Evolutionary conservation across 2,329 filamentous ascomycete species (phyloP), one percentile per base, ranked within the genome.

Genomic region (Aspergillus caelatus): DNA sequence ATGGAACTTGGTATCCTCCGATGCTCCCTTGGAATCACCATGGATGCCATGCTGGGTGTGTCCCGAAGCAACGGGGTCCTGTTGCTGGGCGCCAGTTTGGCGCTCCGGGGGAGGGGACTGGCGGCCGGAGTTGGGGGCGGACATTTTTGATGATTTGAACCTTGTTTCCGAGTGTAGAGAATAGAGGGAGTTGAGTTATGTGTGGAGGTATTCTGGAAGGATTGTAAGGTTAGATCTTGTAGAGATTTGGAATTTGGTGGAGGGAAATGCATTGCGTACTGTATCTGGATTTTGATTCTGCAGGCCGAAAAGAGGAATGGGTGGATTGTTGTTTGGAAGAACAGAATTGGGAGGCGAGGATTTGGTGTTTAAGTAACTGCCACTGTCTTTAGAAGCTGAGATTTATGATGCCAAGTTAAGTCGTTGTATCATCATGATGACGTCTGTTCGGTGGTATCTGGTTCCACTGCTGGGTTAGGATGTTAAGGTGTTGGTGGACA

Each of bases 41-140:
- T 85, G 32, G 9, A 55, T 26, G 6, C 32, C 52, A 14, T 55
- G 32, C 11, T 14, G 82, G 55, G 86, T 85, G 70, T 88, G 83
- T 62, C 88, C 86, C 0, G 82, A 80, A n/a, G 78, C 86, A 2
- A 88, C 83, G 14, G 85, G 74, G 9, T 86, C 86, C 67, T 86
- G 80, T 63, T 87, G 79, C 81, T 95, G 92, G 61, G 82, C 79
- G 64, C 86, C 89, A 43, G 83, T 81, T 79, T 92, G 91, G 69
- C 77, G 75, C 81, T 91, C 88, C 32, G 91, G 91, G 58, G 88
- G 81, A 66, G 93, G 93, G 36, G 93, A 96, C 80, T 96, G 86
- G 74, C 89, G 89, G 77, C 91, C 91, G 79, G 86, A 79, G 74
- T 83, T 80, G 68, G 81, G 85, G 62, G 85, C 83, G 71, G 91